Conservation (phyloP, 306 rosid genomes). For the Corylus heterophylla region DNA sequence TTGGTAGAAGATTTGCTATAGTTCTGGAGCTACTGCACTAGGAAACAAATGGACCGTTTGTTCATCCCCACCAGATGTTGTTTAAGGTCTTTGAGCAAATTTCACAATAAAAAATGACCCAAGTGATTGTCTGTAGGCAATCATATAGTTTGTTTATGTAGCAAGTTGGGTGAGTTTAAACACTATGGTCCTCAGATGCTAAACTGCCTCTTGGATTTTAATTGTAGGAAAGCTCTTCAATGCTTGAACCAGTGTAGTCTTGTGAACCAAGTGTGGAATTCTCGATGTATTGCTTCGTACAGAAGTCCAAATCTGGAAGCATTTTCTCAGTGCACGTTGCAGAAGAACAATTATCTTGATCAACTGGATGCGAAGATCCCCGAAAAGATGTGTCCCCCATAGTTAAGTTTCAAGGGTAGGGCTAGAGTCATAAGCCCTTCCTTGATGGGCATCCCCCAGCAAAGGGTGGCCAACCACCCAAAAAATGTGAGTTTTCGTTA, state of each 20-base stretch:
- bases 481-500: too few relatives aligned
- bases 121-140: too few relatives aligned
- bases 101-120: too few relatives aligned
- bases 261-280: constrained; percentile 84
- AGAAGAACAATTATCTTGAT: constrained; percentile 81
- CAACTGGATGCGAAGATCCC: constrained; percentile 65
- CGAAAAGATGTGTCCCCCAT: constrained; percentile 55
- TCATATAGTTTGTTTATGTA: too few relatives aligned
- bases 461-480: too few relatives aligned
- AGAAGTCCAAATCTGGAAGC: constrained; percentile 76
- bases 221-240: constrained; percentile 80
- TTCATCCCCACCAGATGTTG: too few relatives aligned
- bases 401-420: constrained; percentile 47
- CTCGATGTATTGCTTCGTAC: constrained; percentile 74
- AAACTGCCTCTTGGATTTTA: constrained; percentile 64
- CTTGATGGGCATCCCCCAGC: too few relatives aligned
- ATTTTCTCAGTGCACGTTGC: constrained; percentile 78
- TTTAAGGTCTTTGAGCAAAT: too few relatives aligned
- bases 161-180: too few relatives aligned
- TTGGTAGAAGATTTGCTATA: too few relatives aligned
- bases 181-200: constrained; percentile 73
- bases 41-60: too few relatives aligned
- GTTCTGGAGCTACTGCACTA: too few relatives aligned
- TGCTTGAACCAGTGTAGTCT: constrained; percentile 83
- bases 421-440: constrained; percentile 38